Evolutionary conservation across 2,329 filamentous ascomycete species (phyloP).

Genomic region (Grosmannia serpens): DNA sequence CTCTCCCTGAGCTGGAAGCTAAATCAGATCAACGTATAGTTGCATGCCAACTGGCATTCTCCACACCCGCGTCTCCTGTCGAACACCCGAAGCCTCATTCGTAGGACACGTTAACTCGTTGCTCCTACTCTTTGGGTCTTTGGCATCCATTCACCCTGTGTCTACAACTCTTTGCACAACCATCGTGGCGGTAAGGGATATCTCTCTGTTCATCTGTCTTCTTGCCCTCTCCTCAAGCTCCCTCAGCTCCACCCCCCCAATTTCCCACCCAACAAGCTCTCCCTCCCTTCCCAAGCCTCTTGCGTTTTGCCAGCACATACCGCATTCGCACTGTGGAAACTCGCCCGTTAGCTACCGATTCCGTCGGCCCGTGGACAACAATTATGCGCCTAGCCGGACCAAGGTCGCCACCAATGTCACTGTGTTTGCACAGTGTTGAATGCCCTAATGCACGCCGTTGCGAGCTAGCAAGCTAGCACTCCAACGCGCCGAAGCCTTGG

Average conservation of each 20-base stretch:
- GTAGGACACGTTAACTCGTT: constrained; percentile 57
- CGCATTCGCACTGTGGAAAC: neutral
- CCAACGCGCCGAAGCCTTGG: neutral
- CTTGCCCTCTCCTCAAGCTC: no score
- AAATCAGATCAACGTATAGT: constrained; percentile 18
- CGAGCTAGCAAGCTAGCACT: neutral
- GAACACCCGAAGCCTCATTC: constrained; percentile 26
- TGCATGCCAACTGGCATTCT: constrained; percentile 29
- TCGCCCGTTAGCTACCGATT: neutral
- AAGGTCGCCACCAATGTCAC: neutral
- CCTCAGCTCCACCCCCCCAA: neutral
- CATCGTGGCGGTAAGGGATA: constrained; percentile 40
- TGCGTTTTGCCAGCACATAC: neutral
- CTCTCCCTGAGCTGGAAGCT: neutral
- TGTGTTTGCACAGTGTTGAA: neutral
- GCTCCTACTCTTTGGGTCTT: constrained; percentile 37
- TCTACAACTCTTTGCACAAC: constrained; percentile 2
- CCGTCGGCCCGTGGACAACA: neutral
- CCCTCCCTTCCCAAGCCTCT: neutral
- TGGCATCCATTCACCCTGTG: constrained; percentile 34
- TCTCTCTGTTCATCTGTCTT: neutral
- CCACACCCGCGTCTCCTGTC: constrained; percentile 22
- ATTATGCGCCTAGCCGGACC: neutral
- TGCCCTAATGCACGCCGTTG: neutral
- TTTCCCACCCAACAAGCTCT: neutral